Base-by-base conservation (phyloP, 2,329 filamentous ascomycete genomes). In the Trichophyton benhamiae region DNA sequence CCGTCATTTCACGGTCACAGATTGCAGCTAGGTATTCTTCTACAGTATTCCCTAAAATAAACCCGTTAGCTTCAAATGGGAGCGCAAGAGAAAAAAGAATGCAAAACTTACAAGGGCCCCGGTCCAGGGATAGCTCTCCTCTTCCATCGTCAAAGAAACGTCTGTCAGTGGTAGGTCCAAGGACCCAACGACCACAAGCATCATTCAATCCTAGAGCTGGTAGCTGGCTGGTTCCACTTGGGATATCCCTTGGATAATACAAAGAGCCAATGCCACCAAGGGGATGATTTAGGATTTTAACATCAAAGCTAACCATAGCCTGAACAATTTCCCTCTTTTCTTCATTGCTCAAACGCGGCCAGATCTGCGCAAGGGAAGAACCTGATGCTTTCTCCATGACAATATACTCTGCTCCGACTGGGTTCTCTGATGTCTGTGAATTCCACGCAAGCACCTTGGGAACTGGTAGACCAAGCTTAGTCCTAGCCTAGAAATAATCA, bases 321-420 rank as follows among this genome's bases (percentile, higher is more conserved):
- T 41, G 46, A 48, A 49, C 15, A 15, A 41, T 41, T 2, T 41
- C 38, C 48, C 55, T 59, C 44, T 59, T 62, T 9, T 62, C 41
- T 7, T 59, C 58, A 20, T 59, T 38, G 5, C 46, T 36, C 15
- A 44, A 57, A 38, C 59, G 25, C 33, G 60, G 61, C 62, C 60
- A 61, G 27, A 63, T 15, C 20, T 27, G 15, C 5, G 44, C 38
- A 3, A 63, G 25, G 4, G 42, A 49, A 5, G 17, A 22, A 30
- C 62, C 62, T 11, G 38, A 15, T 4, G 69, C 70, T 60, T 71
- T 65, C 63, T 72, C 70, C 66, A 71, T 70, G 13, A 68, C 65
- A 41, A 65, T 65, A 60, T 64, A 67, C 33, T 63, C 67, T 3
- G 62, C 60, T 15, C 55, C 60, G 36, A 62, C 62, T 13, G 67